Evolutionary conservation across 352 stramenopile genomes (phyloP), one percentile per base, ranked within the genome.

Genomic region (Phytophthora idaei): DNA sequence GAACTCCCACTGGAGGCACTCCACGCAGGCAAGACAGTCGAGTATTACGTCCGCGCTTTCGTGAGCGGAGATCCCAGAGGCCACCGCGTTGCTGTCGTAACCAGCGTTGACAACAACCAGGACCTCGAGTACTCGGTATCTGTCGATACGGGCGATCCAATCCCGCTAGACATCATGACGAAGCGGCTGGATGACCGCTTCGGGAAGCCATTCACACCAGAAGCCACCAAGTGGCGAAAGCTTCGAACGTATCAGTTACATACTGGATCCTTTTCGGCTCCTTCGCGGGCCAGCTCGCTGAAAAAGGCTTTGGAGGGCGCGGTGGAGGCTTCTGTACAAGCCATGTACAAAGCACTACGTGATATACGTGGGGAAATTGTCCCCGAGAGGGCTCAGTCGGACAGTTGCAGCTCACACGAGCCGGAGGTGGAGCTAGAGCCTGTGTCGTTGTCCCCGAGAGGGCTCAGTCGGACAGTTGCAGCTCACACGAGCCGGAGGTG

Each of bases 281-380:
- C 29, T n/a, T 12, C 55, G 17, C 42, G 45, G 42, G 32, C n/a
- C 44, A 54, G 54, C 42, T 31, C 25, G 27, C 41, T 52, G 4
- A 45, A 61, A 34, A 52, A 29, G 14, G 41, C 25, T 7, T 31
- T 61, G 28, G 54, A 42, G n/a, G 28, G 29, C 9, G 39, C 54
- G 14, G 42, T 61, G 2, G n/a, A 2, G 2, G 54, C 41, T 42
- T 29, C 54, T n/a, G 21, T 45, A 29, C 5, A 52, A 44, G 42
- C 54, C 28, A 41, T 52, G 1, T 34, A 34, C 15, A 12, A 45
- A 3, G 41, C 8, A 6, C 27, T 52, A 31, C 25, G 9, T 8
- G 53, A 61, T 44, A 29, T 21, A 15, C 15, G 27, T 10, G 53
- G 44, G 4, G 53, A 61, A 32, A 61, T 44, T 12, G 41, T 61